Conservation (phyloP, 2,329 filamentous ascomycete species). For the Pseudogymnoascus sp. region DNA sequence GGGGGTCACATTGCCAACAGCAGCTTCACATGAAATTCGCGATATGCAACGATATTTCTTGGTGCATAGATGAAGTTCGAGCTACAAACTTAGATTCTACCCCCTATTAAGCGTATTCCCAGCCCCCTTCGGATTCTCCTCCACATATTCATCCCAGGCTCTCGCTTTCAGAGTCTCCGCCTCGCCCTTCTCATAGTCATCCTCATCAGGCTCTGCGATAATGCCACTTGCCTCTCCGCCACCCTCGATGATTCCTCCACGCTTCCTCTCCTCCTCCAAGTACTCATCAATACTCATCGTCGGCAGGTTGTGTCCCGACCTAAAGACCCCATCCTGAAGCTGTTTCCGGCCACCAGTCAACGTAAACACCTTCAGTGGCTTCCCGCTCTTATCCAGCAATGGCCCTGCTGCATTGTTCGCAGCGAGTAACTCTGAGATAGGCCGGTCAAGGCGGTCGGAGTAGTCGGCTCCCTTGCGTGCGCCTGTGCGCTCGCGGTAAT, state of each 20-base stretch:
- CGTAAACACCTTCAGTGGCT: slow-evolving; percentile 85
- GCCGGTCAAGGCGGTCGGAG: slow-evolving; percentile 65
- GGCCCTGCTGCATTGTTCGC: slow-evolving; percentile 51
- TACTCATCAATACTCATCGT: slow-evolving; percentile 99
- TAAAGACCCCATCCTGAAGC: slow-evolving; percentile 72
- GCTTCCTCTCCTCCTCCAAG: slow-evolving; percentile 75
- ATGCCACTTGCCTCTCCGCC: slow-evolving; percentile 68
- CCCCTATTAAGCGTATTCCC: slow-evolving; percentile 81
- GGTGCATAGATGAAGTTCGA: background rate
- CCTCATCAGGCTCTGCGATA: slow-evolving; percentile 72
- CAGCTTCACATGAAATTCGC: background rate
- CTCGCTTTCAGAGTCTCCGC: slow-evolving; percentile 87
- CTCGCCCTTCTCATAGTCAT: slow-evolving; percentile 80
- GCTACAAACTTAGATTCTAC: slow-evolving; percentile 23
- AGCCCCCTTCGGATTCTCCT: slow-evolving; percentile 76
- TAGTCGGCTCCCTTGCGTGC: slow-evolving; percentile 41
- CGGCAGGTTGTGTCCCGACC: slow-evolving; percentile 82
- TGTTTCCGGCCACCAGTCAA: slow-evolving; percentile 69
- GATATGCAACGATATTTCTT: background rate
- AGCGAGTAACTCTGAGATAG: slow-evolving; percentile 43
- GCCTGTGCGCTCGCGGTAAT: slow-evolving; percentile 38
- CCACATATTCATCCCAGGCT: slow-evolving; percentile 89
- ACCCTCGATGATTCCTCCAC: slow-evolving; percentile 85
- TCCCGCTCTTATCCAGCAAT: slow-evolving; percentile 68
- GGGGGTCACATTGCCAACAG: too few relatives aligned